These are phyloP conservation scores for Conticribra guillardii DNA, from an alignment of 108 stramenopile species.

Conservation along the genomic window DNA sequence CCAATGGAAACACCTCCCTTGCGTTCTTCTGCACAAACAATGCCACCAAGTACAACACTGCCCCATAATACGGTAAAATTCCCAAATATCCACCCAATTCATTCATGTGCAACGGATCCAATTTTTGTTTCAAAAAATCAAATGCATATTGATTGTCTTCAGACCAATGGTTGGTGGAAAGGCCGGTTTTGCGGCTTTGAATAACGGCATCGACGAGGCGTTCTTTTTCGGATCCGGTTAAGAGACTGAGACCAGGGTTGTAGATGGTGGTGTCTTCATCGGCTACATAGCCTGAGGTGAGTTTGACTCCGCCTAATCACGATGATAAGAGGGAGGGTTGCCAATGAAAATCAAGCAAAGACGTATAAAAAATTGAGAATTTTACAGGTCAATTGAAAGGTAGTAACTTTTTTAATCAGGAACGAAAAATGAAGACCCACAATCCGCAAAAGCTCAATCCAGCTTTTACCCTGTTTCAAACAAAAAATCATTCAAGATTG, in stretches of 20 bases:
- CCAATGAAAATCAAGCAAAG: not conserved
- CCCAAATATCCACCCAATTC: constrained; percentile 73
- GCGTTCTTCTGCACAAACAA: constrained; percentile 76
- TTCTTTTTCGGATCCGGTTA: constrained; percentile 80
- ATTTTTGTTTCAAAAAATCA: constrained; percentile 59
- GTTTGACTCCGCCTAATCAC: constrained; percentile 62
- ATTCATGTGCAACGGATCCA: constrained; percentile 81
- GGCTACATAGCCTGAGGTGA: constrained; percentile 75
- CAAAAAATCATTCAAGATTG: no score
- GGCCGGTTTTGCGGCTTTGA: constrained; percentile 54
- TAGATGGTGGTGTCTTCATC: constrained; percentile 89
- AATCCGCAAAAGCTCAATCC: no score
- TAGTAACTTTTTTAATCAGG: no score
- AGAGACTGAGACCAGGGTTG: constrained; percentile 80
- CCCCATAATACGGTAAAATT: constrained; percentile 74
- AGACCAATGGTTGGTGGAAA: constrained; percentile 58
- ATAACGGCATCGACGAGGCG: constrained; percentile 66
- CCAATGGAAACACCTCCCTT: constrained; percentile 63
- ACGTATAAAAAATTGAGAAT: not conserved
- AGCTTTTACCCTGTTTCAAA: no score
- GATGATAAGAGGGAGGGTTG: not conserved
- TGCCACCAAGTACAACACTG: constrained; percentile 68
- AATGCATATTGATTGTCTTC: constrained; percentile 74
- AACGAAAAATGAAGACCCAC: no score
- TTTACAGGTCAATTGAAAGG: no score